Evolutionary conservation across 176 grass and related monocot genomes (phyloP).

Genomic region (Eleusine coracana): DNA sequence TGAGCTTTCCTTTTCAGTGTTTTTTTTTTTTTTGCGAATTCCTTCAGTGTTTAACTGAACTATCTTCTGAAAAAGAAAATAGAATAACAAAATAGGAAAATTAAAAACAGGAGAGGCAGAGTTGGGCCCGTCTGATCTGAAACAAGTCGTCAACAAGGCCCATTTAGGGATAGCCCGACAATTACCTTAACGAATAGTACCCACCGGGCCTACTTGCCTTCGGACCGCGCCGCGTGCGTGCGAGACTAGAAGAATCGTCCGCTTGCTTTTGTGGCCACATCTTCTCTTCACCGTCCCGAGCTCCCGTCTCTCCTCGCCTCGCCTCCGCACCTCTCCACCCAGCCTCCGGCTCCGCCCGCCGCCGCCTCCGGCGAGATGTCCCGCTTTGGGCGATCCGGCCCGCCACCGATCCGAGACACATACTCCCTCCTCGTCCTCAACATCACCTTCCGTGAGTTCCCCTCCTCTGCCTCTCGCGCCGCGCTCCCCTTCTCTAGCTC

Average conservation of each 20-base stretch:
- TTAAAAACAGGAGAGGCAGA: too few species aligned
- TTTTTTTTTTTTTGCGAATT: background rate
- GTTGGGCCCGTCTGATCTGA: background rate
- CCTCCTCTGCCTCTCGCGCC: background rate
- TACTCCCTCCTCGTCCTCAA: slow-evolving; percentile 98
- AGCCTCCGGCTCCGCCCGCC: background rate
- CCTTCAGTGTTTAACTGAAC: background rate
- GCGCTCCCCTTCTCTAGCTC: background rate
- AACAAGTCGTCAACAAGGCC: background rate
- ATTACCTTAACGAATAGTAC: background rate
- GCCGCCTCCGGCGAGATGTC: slow-evolving; percentile 62
- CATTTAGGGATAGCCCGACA: background rate
- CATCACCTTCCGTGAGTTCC: slow-evolving; percentile 76
- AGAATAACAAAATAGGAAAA: background rate
- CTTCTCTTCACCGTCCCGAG: background rate
- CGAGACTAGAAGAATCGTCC: slow-evolving; percentile 38
- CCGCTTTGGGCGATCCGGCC: slow-evolving; percentile 87
- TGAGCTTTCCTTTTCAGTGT: background rate
- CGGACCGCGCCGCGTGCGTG: slow-evolving; percentile 21
- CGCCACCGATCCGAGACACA: slow-evolving; percentile 78
- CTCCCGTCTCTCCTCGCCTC: background rate
- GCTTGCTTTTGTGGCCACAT: slow-evolving; percentile 23
- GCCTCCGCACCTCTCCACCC: background rate
- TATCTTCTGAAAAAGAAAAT: background rate
- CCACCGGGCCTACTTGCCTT: background rate